A percentile compares a stretch with the other conserved stretches of the same genome.
These are phyloP conservation scores for Chrysanthemum lavandulifolium DNA, from an alignment of 129 eudicot genomes.

Conservation along the genomic window DNA sequence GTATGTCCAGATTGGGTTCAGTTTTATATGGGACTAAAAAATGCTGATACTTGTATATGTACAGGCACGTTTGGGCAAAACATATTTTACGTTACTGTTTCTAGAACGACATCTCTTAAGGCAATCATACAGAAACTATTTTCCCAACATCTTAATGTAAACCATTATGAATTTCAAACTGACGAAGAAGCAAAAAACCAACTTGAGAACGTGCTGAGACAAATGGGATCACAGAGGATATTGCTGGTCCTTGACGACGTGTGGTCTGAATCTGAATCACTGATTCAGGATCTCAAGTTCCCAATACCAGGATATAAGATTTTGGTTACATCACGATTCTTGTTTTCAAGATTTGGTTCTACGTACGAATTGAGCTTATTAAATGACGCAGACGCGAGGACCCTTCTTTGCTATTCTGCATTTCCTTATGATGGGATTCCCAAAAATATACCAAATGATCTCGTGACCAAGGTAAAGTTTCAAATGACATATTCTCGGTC, in stretches of 20 bases:
- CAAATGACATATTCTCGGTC: not conserved
- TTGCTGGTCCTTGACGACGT: constrained; percentile 58
- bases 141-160: constrained; percentile 21
- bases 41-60: not conserved
- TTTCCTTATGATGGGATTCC: constrained; percentile 28
- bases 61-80: constrained; percentile 39
- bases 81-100: constrained; percentile 52
- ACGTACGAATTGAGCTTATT: constrained; percentile 37
- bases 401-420: constrained; percentile 36
- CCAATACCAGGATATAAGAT: constrained; percentile 40
- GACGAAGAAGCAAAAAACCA: constrained; percentile 51
- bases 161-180: constrained; percentile 25
- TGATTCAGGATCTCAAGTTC: constrained; percentile 37
- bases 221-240: constrained; percentile 27
- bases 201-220: constrained; percentile 28
- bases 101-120: constrained; percentile 33
- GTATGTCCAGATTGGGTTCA: no score
- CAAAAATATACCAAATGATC: constrained; percentile 30
- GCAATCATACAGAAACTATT: constrained; percentile 35
- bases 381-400: constrained; percentile 38
- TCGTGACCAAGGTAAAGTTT: constrained; percentile 39
- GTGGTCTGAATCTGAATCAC: constrained; percentile 38
- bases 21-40: no score
- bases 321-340: constrained; percentile 52
- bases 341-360: constrained; percentile 26